Evolutionary conservation across 2,329 filamentous ascomycete species (phyloP), one percentile per base, ranked within the genome.

Genomic region (Cytospora chrysosperma): DNA sequence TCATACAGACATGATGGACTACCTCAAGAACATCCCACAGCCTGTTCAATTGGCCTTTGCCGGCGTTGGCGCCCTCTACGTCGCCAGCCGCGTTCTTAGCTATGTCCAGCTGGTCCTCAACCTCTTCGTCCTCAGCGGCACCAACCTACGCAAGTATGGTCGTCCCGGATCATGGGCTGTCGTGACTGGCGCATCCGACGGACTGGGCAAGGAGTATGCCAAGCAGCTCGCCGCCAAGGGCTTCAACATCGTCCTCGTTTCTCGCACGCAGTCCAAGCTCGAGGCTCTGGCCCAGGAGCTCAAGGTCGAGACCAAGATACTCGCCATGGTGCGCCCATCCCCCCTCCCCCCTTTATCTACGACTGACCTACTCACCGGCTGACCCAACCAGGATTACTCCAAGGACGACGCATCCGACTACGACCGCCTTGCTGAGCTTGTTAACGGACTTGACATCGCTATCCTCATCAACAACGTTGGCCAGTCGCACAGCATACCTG

Each of bases 391-490:
- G 43, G 95, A 99, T 80, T 99, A 95, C 76, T 82, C 92, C 9
- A 80, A 86, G 72, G 90, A 97, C 76, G 81, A 88, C 68, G 88
- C 95, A 67, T 80, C 82, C 61, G 93, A 98, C 78, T 98, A 95
- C 79, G 84, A 86, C 62, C 83, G 84, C 54, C 82, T 99, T 56
- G 85, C 86, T 68, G 79, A 85, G 67, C 76, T 92, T 27, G 79
- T 97, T 57, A 77, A 86, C 24, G 89, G 84, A 9, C 85, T 96
- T 47, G 93, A 97, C 69, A 80, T 99, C 28, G 88, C 89, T 52
- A 90, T 99, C 66, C 80, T 99, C 67, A 84, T 99, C 82, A 99
- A 99, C 84, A 99, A 99, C 72, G 95, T 99, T 61, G 95, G 95
- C 68, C 89, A 93, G 76, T 96, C 91, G 77, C 95, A 99, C 81